Conservation (phyloP, 73 alveolate genomes). For the Paramecium sonneborni region DNA sequence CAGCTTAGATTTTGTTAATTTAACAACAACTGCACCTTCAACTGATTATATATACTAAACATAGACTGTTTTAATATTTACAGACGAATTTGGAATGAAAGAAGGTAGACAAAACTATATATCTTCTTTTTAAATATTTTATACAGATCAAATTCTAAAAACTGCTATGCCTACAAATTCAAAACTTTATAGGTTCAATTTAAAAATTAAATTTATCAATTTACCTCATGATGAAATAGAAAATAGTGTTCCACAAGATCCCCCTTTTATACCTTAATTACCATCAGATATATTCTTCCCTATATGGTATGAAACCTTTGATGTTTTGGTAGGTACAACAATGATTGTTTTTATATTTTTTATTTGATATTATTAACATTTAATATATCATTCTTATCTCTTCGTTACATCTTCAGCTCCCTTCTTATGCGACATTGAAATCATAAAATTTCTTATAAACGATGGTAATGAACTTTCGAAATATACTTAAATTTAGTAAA, state of each 20-base stretch:
- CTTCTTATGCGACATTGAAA: background rate
- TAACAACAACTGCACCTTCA: background rate
- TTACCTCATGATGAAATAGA: background rate
- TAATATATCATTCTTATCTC: background rate
- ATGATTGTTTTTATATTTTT: background rate
- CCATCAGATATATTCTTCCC: slow-evolving; percentile 47
- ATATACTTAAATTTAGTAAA: background rate
- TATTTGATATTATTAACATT: background rate
- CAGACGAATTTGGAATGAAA: background rate
- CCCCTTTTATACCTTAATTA: slow-evolving; percentile 5
- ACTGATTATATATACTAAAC: background rate
- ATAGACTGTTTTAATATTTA: background rate
- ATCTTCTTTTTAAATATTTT: background rate
- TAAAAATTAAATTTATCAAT: background rate
- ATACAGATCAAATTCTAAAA: background rate
- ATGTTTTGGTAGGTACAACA: background rate
- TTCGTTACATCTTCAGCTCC: background rate
- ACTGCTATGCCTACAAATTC: background rate
- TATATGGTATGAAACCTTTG: slow-evolving; percentile 32
- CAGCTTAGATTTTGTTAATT: background rate
- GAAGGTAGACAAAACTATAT: background rate
- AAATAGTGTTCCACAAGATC: background rate
- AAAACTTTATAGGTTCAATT: background rate
- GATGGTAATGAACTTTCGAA: background rate
- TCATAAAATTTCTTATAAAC: background rate